These are phyloP conservation scores for Annulohypoxylon stygium DNA, from an alignment of 495 filamentous ascomycete species.

Conservation along the genomic window DNA sequence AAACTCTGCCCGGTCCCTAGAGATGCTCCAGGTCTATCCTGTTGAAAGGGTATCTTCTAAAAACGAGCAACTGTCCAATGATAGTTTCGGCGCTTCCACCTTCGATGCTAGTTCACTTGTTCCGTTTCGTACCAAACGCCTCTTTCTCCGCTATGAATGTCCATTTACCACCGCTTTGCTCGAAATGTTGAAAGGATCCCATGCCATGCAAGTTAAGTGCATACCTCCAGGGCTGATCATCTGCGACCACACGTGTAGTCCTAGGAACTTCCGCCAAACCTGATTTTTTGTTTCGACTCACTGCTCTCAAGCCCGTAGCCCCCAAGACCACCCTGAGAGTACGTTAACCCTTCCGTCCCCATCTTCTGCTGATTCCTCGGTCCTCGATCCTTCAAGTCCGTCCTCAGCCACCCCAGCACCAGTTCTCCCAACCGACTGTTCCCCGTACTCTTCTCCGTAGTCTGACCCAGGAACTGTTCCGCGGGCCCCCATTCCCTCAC, in stretches of 20 bases:
- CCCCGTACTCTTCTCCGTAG: conserved; percentile 64
- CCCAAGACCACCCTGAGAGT: conserved; percentile 76
- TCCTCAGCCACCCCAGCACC: conserved; percentile 87
- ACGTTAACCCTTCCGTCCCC: conserved; percentile 76
- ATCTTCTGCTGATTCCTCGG: conserved; percentile 72
- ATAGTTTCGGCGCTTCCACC: neutral
- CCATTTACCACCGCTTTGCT: neutral
- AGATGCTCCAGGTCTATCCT: conserved; percentile 40
- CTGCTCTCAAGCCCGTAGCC: conserved; percentile 84
- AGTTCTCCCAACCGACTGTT: conserved; percentile 85
- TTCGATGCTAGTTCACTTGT: conserved; percentile 15
- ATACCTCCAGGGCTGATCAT: conserved; percentile 32
- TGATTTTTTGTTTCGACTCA: conserved; percentile 39
- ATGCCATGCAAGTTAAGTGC: conserved; percentile 52
- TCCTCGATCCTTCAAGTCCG: conserved; percentile 84
- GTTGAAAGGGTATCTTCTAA: conserved; percentile 53
- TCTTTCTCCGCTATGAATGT: conserved; percentile 4
- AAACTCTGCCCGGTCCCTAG: conserved; percentile 1
- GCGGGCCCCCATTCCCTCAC: conserved; percentile 87
- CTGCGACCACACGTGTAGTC: neutral
- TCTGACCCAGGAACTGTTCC: conserved; percentile 62
- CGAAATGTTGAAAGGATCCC: conserved; percentile 47
- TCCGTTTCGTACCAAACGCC: conserved; percentile 38
- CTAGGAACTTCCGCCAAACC: neutral
- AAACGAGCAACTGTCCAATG: neutral